Percentiles rank a stretch among this genome's conserved stretches.
Evolutionary conservation across 129 eudicot species (phyloP).

Genomic region (Glebionis coronaria): DNA sequence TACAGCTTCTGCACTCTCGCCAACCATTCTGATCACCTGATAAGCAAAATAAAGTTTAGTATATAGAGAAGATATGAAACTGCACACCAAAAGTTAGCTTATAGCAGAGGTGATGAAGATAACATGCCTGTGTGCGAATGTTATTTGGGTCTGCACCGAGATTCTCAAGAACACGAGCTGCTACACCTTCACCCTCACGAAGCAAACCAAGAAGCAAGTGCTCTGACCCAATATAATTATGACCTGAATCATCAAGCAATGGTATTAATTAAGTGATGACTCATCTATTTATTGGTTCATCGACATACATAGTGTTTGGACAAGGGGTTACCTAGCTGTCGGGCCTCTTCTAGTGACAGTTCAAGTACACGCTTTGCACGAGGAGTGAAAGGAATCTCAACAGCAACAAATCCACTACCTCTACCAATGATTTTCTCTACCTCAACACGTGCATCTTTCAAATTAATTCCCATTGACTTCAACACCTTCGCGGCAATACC

Average conservation of each 20-base stretch:
- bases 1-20: constrained; percentile 89
- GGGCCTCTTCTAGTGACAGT: constrained; percentile 92
- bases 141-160: constrained; percentile 86
- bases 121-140: constrained; percentile 78
- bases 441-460: constrained; percentile 93
- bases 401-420: constrained; percentile 89
- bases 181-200: constrained; percentile 97
- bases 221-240: constrained; percentile 91
- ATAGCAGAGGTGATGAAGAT: neutral
- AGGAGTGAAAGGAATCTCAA: constrained; percentile 90
- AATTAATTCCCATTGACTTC: constrained; percentile 91
- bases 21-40: constrained; percentile 87
- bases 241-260: constrained; percentile 46
- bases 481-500: constrained; percentile 95
- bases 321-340: constrained; percentile 69
- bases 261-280: constrained; percentile 3
- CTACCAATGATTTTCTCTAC: constrained; percentile 88
- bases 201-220: constrained; percentile 88
- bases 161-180: constrained; percentile 86
- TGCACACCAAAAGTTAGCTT: too few relatives aligned
- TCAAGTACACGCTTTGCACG: constrained; percentile 95
- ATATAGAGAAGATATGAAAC: neutral
- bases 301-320: neutral
- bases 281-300: neutral
- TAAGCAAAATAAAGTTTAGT: constrained; percentile 2